Percentiles rank a stretch among this genome's conserved stretches.
phyloP scores from a whole-genome alignment of 2,329 filamentous ascomycete genomes.

The Fusarium buharicum region DNA sequence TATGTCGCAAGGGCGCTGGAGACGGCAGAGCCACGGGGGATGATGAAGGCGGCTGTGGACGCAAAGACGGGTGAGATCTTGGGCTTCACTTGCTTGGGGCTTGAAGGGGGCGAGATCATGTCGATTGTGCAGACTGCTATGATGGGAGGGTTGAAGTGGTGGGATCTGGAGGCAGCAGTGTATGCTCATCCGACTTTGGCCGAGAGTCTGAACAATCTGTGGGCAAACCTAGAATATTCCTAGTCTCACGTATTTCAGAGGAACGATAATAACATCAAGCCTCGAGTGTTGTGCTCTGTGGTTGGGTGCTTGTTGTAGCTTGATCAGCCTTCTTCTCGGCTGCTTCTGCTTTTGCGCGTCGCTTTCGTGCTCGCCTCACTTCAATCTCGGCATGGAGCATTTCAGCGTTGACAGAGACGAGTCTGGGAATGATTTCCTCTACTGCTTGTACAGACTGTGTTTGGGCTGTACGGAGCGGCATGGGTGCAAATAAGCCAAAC shows the following conservation, averaged over 20 bases:
- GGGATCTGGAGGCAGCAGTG: constrained; percentile 57
- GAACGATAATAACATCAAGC: constrained; percentile 14
- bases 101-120: constrained; percentile 65
- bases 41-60: constrained; percentile 64
- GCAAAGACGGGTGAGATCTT: constrained; percentile 60
- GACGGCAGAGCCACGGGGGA: constrained; percentile 61
- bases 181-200: constrained; percentile 63
- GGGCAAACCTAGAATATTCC: constrained; percentile 54
- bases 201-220: constrained; percentile 63
- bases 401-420: constrained; percentile 67
- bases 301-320: constrained; percentile 5
- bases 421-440: constrained; percentile 64
- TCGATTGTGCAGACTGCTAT: constrained; percentile 63
- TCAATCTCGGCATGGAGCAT: constrained; percentile 75
- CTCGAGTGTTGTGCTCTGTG: constrained; percentile 21
- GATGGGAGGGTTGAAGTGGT: constrained; percentile 59
- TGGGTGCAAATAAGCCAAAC: constrained; percentile 66
- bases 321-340: constrained; percentile 46
- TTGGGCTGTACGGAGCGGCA: constrained; percentile 68
- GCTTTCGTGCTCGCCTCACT: constrained; percentile 70
- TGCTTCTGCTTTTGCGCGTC: constrained; percentile 59
- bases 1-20: constrained; percentile 63
- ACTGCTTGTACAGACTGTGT: constrained; percentile 65
- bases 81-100: constrained; percentile 62
- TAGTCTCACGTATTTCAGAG: background rate